These are phyloP conservation scores for Hordeum pubiflorum DNA, from an alignment of 202 grass and related monocot genomes.

Conservation along the genomic window DNA sequence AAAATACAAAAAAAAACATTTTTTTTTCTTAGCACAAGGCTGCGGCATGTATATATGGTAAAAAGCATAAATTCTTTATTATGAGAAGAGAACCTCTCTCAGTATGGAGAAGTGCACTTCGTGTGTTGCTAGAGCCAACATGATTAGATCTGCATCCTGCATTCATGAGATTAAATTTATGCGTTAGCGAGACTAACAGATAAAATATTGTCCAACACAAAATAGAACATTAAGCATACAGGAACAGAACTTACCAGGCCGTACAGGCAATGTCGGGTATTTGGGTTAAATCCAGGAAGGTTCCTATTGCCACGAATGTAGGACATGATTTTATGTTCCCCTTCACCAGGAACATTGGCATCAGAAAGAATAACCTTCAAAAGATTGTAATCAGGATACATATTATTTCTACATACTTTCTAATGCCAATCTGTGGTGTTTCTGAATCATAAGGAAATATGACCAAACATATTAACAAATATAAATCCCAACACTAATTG, in stretches of 20 bases:
- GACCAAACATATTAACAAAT: conserved; percentile 11
- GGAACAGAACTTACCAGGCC: conserved; percentile 63
- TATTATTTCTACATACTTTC: background rate
- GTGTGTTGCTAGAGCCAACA: conserved; percentile 97
- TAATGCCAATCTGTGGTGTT: conserved; percentile 1
- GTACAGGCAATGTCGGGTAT: conserved; percentile 92
- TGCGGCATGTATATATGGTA: background rate
- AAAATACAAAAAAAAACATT: conserved; percentile 2
- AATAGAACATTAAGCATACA: conserved; percentile 12
- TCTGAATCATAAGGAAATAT: conserved; percentile 14
- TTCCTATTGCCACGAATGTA: conserved; percentile 92
- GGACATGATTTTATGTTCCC: conserved; percentile 99
- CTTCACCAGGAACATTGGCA: conserved; percentile 99
- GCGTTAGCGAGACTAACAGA: conserved; percentile 10
- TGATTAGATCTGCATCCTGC: conserved; percentile 98
- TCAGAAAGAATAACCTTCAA: conserved; percentile 99
- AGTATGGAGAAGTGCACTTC: conserved; percentile 99
- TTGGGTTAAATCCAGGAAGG: conserved; percentile 71
- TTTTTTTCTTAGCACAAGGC: background rate
- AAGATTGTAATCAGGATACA: conserved; percentile 42
- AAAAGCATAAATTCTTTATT: conserved; percentile 5
- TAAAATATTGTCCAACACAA: conserved; percentile 25
- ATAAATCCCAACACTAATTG: background rate
- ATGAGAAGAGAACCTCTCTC: conserved; percentile 69
- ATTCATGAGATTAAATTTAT: conserved; percentile 30